Base-by-base conservation (phyloP, 768 basidiomycete species). In the Collybia sordida region DNA sequence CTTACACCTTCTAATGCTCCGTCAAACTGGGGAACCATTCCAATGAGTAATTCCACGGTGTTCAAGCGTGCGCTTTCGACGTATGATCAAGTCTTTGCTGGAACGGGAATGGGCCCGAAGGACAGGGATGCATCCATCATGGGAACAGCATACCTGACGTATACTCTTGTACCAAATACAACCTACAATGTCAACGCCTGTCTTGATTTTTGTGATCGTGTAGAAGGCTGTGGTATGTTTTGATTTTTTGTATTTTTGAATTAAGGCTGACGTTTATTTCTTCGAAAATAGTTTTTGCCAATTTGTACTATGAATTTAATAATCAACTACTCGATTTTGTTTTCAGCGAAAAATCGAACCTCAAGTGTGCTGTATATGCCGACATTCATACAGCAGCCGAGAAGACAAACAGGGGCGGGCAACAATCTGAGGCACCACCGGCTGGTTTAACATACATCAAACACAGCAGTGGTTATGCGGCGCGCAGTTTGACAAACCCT, bases 41-140 rank as follows among this genome's bases (percentile, higher is more conserved):
- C 27, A 5, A 77, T 60, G 68, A 72, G 47, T 78, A 69, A 65
- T 77, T 79, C 64, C 78, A 79, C 55, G 78, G n/a, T n/a, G n/a
- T n/a, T 79, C 64, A 78, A 75, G 77, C 72, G 75, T 34, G 77
- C 75, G 8, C 63, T 78, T 24, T 72, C n/a, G n/a, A n/a, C n/a
- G n/a, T 75, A 76, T 44, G 58, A 66, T 9, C 51, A 65, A 15
- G 69, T 78, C 4, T 79, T 79, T 55, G 42, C 56, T 1, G 74
- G 73, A 1, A 67, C 69, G 4, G 69, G 71, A 3, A 67, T 60
- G n/a, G 62, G 62, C 1, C 47, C 60, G 11, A 62, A 49, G 9
- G 74, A 72, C 51, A 59, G 72, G 21, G 76, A 78, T 50, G 74
- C 62, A 11, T 71, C 77, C 14, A 72, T 78, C 18, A 50, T 77